A percentile compares a stretch with the other conserved stretches of the same genome.
Evolutionary conservation across 2,329 filamentous ascomycete genomes (phyloP).

Genomic region (Hypocreales sp.): DNA sequence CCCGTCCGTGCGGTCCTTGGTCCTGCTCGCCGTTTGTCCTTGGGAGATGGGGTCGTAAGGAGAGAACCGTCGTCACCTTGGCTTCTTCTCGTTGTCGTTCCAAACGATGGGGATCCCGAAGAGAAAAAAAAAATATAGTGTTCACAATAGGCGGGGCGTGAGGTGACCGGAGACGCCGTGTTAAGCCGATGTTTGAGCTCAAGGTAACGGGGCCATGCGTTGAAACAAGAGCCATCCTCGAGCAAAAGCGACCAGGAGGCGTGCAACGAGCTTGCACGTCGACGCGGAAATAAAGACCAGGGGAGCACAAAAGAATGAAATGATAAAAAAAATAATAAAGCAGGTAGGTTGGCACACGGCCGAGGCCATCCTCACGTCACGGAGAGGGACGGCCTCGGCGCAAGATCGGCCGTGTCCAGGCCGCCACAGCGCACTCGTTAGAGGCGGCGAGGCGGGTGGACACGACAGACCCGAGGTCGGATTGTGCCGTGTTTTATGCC

Average conservation of each 20-base stretch:
- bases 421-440: too few species aligned
- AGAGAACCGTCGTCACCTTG: constrained; percentile 1
- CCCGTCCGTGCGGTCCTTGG: background rate
- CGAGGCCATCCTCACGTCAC: background rate
- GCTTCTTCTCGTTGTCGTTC: constrained; percentile 1
- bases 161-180: constrained; percentile 15
- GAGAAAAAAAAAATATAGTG: constrained; percentile 6
- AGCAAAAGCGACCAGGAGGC: constrained; percentile 10
- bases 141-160: too few species aligned
- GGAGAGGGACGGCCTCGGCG: constrained; percentile 1
- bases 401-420: too few species aligned
- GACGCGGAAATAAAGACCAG: background rate
- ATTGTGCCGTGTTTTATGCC: constrained; percentile 17
- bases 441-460: too few species aligned
- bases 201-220: constrained; percentile 13
- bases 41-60: background rate
- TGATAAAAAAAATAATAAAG: background rate
- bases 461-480: too few species aligned
- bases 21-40: background rate
- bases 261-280: background rate
- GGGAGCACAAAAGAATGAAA: constrained; percentile 1
- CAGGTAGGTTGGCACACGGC: background rate
- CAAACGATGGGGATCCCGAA: constrained; percentile 2
- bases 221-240: constrained; percentile 14
- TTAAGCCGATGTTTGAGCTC: constrained; percentile 10